phyloP scores from a whole-genome alignment of 306 rosid species.

The Amphicarpaea edgeworthii region DNA sequence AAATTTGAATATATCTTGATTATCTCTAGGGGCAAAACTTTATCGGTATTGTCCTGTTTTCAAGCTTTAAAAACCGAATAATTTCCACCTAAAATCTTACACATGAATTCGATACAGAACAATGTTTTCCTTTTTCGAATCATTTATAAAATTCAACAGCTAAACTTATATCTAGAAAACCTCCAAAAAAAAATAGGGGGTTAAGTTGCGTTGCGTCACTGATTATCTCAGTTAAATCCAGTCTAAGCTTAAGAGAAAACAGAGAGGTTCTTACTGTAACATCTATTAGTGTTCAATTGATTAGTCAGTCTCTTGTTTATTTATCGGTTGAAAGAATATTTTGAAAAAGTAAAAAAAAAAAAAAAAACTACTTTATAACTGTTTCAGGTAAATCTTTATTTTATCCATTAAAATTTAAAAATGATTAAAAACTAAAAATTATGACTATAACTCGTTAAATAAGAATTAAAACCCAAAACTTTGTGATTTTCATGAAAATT shows the following conservation, averaged over 20 bases:
- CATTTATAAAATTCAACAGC: not conserved
- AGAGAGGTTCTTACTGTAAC: not conserved
- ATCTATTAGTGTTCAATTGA: not conserved
- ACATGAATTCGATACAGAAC: not conserved
- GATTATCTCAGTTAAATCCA: not conserved
- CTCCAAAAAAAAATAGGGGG: not conserved
- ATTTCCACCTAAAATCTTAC: slow-evolving; percentile 30
- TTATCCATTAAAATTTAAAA: too few relatives aligned
- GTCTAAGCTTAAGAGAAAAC: not conserved
- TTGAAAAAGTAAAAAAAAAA: not conserved
- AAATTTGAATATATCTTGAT: not conserved
- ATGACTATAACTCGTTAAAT: too few relatives aligned
- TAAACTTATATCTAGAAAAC: not conserved
- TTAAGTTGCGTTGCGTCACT: not conserved
- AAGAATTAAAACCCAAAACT: not conserved
- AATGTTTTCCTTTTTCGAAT: not conserved
- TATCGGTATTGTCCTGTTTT: not conserved
- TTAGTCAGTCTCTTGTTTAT: not conserved
- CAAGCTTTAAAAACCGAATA: slow-evolving; percentile 8
- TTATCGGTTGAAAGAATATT: not conserved
- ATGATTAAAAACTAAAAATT: too few relatives aligned
- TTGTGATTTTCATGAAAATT: not conserved
- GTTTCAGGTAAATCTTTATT: too few relatives aligned
- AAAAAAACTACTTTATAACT: too few relatives aligned
- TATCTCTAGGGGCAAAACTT: not conserved